Conservation (phyloP, 2,329 filamentous ascomycete species). For the Teratosphaeria viscida region DNA sequence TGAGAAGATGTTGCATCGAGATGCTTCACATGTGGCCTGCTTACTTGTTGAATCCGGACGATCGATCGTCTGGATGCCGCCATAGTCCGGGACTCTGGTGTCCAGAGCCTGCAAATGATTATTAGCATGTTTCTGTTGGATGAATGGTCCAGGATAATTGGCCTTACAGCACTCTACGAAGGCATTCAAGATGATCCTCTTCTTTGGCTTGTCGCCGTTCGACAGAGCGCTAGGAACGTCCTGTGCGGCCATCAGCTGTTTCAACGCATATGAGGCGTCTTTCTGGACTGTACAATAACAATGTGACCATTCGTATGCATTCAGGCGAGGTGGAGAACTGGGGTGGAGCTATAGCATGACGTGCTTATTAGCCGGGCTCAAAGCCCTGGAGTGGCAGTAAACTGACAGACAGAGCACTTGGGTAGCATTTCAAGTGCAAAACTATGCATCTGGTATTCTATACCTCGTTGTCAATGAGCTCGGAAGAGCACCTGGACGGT, state of each 20-base stretch:
- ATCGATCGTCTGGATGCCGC: slow-evolving; percentile 50
- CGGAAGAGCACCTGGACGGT: too few species aligned
- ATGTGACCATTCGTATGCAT: background rate
- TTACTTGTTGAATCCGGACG: background rate
- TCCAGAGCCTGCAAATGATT: background rate
- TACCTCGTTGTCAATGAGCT: too few species aligned
- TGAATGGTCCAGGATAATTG: slow-evolving; percentile 24
- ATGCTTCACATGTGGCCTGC: background rate
- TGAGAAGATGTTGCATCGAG: background rate
- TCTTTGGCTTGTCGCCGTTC: background rate
- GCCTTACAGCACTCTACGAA: background rate
- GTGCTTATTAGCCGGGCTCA: background rate
- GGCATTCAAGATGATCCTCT: background rate
- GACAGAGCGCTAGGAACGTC: background rate
- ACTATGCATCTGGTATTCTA: too few species aligned
- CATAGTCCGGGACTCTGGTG: slow-evolving; percentile 54
- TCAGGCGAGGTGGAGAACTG: background rate
- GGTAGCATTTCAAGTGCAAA: too few species aligned
- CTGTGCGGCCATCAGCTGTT: background rate
- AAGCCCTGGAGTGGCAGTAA: too few species aligned
- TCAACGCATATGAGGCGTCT: background rate
- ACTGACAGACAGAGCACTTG: too few species aligned
- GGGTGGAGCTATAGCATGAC: background rate
- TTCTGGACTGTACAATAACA: background rate
- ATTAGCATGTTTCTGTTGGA: background rate